Percentiles rank a stretch among this genome's conserved stretches.
These are phyloP conservation scores for Xylaria nigripes DNA, from an alignment of 495 filamentous ascomycete genomes.

Conservation along the genomic window DNA sequence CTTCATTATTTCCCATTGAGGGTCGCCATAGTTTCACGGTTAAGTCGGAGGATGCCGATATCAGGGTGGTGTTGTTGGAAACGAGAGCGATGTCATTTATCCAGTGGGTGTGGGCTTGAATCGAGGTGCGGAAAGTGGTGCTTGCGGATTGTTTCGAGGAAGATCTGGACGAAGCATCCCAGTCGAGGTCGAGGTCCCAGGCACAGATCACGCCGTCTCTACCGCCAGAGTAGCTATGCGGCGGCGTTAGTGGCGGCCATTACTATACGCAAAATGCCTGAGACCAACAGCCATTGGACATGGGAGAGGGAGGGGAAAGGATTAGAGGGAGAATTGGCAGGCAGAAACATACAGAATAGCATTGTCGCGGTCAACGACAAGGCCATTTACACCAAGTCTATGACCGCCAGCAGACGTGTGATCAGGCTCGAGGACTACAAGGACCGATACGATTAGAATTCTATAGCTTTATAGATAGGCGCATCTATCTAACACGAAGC, in stretches of 20 bases:
- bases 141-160: conserved; percentile 31
- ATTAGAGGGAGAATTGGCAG: conserved; percentile 15
- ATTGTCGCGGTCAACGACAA: conserved; percentile 76
- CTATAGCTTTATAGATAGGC: not conserved
- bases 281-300: not conserved
- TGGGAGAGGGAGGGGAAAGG: not conserved
- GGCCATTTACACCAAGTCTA: conserved; percentile 85
- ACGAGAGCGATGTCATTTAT: conserved; percentile 93
- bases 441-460: conserved; percentile 12
- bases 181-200: conserved; percentile 72
- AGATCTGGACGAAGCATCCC: conserved; percentile 28
- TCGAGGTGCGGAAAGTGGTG: conserved; percentile 76
- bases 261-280: not conserved
- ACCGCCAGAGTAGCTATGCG: conserved; percentile 80
- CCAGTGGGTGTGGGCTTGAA: conserved; percentile 98
- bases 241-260: conserved; percentile 5
- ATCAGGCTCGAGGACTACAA: conserved; percentile 81
- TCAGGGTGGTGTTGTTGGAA: conserved; percentile 70
- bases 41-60: conserved; percentile 92
- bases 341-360: conserved; percentile 68
- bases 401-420: conserved; percentile 81
- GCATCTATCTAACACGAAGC: not conserved
- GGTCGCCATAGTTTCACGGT: conserved; percentile 94
- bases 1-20: conserved; percentile 57
- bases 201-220: conserved; percentile 94